Base-by-base conservation (phyloP, 257 asterid genomes). In the Galeopsis tetrahit region DNA sequence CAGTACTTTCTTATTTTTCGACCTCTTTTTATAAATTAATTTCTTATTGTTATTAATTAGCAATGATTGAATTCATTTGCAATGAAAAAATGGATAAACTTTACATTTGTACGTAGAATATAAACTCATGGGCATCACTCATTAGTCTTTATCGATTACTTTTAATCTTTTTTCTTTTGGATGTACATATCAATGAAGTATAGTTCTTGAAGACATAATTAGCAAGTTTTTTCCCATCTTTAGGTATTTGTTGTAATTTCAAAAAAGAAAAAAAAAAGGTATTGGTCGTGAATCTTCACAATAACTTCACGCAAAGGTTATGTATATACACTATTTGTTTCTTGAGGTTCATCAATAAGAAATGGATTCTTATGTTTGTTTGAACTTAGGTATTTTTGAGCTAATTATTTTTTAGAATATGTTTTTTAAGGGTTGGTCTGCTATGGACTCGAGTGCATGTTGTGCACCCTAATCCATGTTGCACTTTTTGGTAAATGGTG, bases 71-170 rank as follows among this genome's bases (percentile, higher is more conserved):
- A 10, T 58, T 48, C 8, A 49, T 35, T 33, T 28, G 15, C 56
- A 65, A 32, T 38, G 5, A 66, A 66, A 35, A 65, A 39, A 10
- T 9, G 1, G 74, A 49, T 17, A 14, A 43, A 13, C 66, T 63
- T 36, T 38, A 10, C 64, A 42, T 10, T 10, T 2, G 10, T 43
- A 9, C 56, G 39, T 56, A 44, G 53, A 57, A 55, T 40, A 67
- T 75, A 4, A 17, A 53, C 28, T 21, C 1, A 21, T 21, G 28
- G 11, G 32, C 7, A 21, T 21, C 28, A 21, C 28, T 21, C 28
- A 46, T 3, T 52, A 31, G 63, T 74, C 80, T 43, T 66, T 74
- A 65, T 79, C 77, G 6, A 64, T 64, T 64, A 58, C 77, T 70
- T 79, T 68, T n/a, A 36, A 48, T 67, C 61, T 35, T 33, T 67